Conservation (phyloP, 768 basidiomycete species). For the Tylopilus intermedius region DNA sequence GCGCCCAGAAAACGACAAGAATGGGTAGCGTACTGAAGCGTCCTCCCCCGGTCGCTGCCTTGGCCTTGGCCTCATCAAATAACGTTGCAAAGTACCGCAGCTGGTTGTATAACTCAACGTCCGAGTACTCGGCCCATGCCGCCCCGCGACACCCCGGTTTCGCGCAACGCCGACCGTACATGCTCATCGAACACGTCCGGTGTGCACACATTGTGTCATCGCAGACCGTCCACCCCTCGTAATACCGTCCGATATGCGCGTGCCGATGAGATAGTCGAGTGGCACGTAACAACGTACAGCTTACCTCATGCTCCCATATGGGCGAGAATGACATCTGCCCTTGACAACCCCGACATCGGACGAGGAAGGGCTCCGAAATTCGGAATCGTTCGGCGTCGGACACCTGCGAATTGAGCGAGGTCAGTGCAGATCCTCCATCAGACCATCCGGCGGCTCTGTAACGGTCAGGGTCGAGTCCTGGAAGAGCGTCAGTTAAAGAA, state of each 20-base stretch:
- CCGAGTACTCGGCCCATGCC: slow-evolving; percentile 60
- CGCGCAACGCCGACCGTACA: slow-evolving; percentile 82
- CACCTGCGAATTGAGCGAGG: slow-evolving; percentile 82
- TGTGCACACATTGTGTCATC: slow-evolving; percentile 79
- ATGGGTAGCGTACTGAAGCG: slow-evolving; percentile 33
- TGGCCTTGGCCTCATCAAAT: slow-evolving; percentile 67
- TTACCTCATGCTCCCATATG: slow-evolving; percentile 55
- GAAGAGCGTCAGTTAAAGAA: not conserved
- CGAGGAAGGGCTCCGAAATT: slow-evolving; percentile 61
- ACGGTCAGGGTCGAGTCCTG: slow-evolving; percentile 59
- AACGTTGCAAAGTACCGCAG: slow-evolving; percentile 76
- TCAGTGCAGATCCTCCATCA: slow-evolving; percentile 60
- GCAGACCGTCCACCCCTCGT: slow-evolving; percentile 86
- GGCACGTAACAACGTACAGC: slow-evolving; percentile 11
- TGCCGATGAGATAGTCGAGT: not conserved
- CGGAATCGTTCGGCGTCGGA: slow-evolving; percentile 86
- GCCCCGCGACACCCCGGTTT: slow-evolving; percentile 26
- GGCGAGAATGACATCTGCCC: slow-evolving; percentile 53
- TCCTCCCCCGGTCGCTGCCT: slow-evolving; percentile 43
- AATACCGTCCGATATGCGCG: slow-evolving; percentile 70
- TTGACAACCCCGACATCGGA: slow-evolving; percentile 76
- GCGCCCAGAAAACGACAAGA: not conserved
- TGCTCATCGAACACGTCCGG: slow-evolving; percentile 89
- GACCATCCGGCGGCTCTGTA: slow-evolving; percentile 41
- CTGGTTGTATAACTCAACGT: slow-evolving; percentile 84